Conservation (phyloP, 2,329 filamentous ascomycete genomes). For the Colletotrichum noveboracense region DNA sequence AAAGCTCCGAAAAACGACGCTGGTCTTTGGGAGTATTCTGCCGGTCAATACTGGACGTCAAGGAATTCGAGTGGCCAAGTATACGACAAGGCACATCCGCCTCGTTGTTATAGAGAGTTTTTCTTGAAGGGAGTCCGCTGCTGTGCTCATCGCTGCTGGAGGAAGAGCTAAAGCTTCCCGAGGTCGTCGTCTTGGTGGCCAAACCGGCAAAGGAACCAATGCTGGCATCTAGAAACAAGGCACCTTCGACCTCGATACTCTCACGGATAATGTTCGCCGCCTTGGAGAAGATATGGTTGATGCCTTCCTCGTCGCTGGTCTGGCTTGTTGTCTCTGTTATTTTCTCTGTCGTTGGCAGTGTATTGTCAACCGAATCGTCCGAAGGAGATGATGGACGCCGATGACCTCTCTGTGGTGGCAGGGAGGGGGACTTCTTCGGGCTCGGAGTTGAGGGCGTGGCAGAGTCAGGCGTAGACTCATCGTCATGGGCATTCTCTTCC, state of each 20-base stretch:
- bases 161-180: neutral
- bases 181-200: constrained; percentile 6
- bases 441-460: neutral
- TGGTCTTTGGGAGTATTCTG: constrained; percentile 16
- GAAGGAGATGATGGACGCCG: neutral
- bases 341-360: constrained; percentile 19
- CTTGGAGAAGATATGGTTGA: constrained; percentile 41
- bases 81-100: constrained; percentile 30
- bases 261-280: constrained; percentile 49
- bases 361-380: constrained; percentile 2
- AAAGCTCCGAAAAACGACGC: constrained; percentile 38
- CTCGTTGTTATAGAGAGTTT: no score
- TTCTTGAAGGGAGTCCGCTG: neutral
- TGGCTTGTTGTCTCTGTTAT: neutral
- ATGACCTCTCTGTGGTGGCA: neutral
- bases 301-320: neutral
- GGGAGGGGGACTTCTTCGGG: neutral
- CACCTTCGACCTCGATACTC: constrained; percentile 37
- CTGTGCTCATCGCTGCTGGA: constrained; percentile 26
- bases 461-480: neutral
- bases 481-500: neutral
- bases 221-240: constrained; percentile 15
- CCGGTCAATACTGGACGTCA: constrained; percentile 36
- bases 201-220: constrained; percentile 31
- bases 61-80: constrained; percentile 42